These are phyloP conservation scores for Pythium monospermum DNA, from an alignment of 352 stramenopile genomes.

Conservation along the genomic window DNA sequence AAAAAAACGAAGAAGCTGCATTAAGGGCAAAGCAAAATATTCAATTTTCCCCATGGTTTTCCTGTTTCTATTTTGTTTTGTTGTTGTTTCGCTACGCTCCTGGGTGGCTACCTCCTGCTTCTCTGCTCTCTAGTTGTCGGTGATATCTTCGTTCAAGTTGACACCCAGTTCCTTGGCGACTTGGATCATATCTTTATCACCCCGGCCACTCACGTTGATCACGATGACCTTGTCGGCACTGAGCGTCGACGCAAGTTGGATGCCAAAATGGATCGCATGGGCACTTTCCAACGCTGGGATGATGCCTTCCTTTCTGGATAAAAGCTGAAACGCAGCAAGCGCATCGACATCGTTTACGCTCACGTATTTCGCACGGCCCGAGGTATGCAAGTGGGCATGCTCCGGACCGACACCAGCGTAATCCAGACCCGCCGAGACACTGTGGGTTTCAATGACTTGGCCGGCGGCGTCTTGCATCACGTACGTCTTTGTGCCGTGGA, in stretches of 20 bases:
- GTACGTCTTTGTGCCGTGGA: slow-evolving; percentile 97
- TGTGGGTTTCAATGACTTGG: slow-evolving; percentile 96
- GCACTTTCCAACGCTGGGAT: slow-evolving; percentile 97
- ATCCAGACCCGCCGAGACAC: slow-evolving; percentile 94
- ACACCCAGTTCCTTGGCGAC: slow-evolving; percentile 95
- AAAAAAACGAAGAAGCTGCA: too few relatives aligned
- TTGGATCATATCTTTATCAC: slow-evolving; percentile 99
- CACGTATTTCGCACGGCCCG: slow-evolving; percentile 93
- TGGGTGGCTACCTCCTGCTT: background rate
- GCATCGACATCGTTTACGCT: slow-evolving; percentile 95
- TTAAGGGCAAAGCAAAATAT: slow-evolving; percentile 5
- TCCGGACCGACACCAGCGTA: slow-evolving; percentile 97
- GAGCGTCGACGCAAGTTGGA: slow-evolving; percentile 91
- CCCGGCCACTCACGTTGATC: slow-evolving; percentile 96
- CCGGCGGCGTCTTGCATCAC: slow-evolving; percentile 95
- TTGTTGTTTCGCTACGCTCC: too few relatives aligned
- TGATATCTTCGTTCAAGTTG: slow-evolving; percentile 83
- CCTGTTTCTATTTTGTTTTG: background rate
- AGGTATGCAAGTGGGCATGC: slow-evolving; percentile 96
- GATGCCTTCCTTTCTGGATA: slow-evolving; percentile 96
- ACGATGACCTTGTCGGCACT: slow-evolving; percentile 90
- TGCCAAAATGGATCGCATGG: slow-evolving; percentile 94
- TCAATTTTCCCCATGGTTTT: background rate
- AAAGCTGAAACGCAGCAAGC: slow-evolving; percentile 95
- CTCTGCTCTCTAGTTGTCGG: slow-evolving; percentile 63